A percentile compares a stretch with the other conserved stretches of the same genome.
phyloP scores from a whole-genome alignment of 2,329 filamentous ascomycete species.

The Aulographum hederae region DNA sequence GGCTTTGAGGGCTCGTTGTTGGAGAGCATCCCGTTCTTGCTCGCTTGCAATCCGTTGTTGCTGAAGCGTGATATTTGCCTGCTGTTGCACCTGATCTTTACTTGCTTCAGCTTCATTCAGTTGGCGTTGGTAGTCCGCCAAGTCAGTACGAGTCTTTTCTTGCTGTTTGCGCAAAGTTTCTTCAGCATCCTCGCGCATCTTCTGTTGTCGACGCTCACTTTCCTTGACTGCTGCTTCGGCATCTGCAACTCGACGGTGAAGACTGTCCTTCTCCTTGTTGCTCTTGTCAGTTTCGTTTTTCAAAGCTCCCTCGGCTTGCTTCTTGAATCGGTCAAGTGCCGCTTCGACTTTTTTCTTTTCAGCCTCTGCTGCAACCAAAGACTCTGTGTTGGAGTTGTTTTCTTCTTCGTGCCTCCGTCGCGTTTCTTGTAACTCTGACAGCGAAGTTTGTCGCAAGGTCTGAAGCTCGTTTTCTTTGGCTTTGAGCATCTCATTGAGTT shows the following conservation, averaged over 20 bases:
- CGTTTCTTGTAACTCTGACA: neutral
- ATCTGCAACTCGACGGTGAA: conserved; percentile 2
- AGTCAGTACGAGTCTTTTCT: conserved; percentile 1
- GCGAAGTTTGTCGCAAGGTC: neutral
- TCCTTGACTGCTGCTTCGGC: neutral
- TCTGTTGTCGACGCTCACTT: neutral
- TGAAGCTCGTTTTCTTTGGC: conserved; percentile 1
- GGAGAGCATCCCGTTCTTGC: conserved; percentile 1
- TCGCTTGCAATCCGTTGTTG: no score
- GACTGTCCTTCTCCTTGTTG: conserved; percentile 1
- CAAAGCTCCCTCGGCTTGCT: neutral
- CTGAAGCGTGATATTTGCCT: no score
- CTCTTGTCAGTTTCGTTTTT: conserved; percentile 1
- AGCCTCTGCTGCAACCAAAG: no score
- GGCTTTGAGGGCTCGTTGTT: conserved; percentile 1
- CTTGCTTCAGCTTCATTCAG: conserved; percentile 1
- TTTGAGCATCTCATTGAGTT: no score
- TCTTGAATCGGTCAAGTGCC: neutral
- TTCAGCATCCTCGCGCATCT: conserved; percentile 1
- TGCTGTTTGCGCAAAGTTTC: neutral
- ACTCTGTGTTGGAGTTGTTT: no score
- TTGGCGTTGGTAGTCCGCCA: conserved; percentile 1
- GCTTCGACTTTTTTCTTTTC: neutral
- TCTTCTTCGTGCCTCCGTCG: neutral
- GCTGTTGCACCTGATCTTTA: no score